phyloP scores from a whole-genome alignment of 1,284 basidiomycete species.

The Leucoagaricus sp. region DNA sequence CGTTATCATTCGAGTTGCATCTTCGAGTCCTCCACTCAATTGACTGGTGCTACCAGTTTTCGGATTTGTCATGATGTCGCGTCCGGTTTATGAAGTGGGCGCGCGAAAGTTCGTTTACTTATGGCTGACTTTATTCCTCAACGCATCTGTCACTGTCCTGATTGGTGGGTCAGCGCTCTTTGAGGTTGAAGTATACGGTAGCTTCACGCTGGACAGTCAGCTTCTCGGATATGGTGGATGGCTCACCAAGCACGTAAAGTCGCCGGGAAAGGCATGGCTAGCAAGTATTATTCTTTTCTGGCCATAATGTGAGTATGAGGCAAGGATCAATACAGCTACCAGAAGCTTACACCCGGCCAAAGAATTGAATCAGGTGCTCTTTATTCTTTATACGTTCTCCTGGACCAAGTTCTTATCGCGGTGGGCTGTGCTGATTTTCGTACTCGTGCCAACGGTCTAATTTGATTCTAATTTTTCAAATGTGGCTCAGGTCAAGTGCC shows the following conservation, averaged over 20 bases:
- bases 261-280: constrained; percentile 18
- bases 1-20: not conserved
- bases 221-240: constrained; percentile 22
- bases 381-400: constrained; percentile 21
- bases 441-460: not conserved
- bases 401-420: constrained; percentile 13
- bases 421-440: no score
- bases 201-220: constrained; percentile 2
- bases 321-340: not conserved
- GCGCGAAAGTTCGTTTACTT: constrained; percentile 18
- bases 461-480: not conserved
- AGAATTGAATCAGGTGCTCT: constrained; percentile 24
- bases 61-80: constrained; percentile 4
- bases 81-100: not conserved
- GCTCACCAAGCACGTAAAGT: constrained; percentile 18
- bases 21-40: not conserved
- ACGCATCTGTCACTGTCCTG: constrained; percentile 19
- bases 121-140: constrained; percentile 24
- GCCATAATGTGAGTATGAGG: constrained; percentile 21
- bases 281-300: constrained; percentile 21
- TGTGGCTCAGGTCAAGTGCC: not conserved
- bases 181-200: not conserved
- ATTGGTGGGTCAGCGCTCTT: constrained; percentile 18
- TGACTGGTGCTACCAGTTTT: constrained; percentile 13
- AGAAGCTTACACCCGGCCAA: not conserved